Conservation (phyloP, 2,329 filamentous ascomycete genomes). For the Graphiopsis chlorocephala region DNA sequence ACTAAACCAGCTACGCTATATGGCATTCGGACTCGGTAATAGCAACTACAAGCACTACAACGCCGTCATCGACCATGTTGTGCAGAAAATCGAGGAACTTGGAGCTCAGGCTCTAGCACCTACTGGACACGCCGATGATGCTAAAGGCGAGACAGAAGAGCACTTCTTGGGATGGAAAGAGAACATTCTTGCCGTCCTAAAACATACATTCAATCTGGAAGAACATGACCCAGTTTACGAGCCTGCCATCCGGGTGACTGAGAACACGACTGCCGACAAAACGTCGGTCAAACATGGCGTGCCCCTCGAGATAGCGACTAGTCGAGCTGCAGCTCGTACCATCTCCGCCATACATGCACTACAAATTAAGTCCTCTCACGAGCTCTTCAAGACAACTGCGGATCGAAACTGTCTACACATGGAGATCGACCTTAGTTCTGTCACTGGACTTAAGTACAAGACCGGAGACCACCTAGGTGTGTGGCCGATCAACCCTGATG, state of each 20-base stretch:
- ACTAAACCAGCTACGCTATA: slow-evolving; percentile 34
- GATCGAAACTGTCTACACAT: slow-evolving; percentile 43
- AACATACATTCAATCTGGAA: slow-evolving; percentile 32
- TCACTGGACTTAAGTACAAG: slow-evolving; percentile 55
- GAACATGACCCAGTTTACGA: slow-evolving; percentile 37
- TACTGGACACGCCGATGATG: slow-evolving; percentile 41
- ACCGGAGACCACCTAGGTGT: slow-evolving; percentile 48
- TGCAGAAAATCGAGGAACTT: slow-evolving; percentile 31
- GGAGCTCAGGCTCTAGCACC: slow-evolving; percentile 36
- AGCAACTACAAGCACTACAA: slow-evolving; percentile 50
- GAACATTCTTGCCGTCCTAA: slow-evolving; percentile 34
- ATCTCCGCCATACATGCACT: slow-evolving; percentile 35
- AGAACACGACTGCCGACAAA: slow-evolving; percentile 25
- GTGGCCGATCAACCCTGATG: slow-evolving; percentile 50
- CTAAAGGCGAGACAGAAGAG: slow-evolving; percentile 43
- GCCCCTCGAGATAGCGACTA: slow-evolving; percentile 21
- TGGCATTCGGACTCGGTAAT: slow-evolving; percentile 47
- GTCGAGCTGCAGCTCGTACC: slow-evolving; percentile 25
- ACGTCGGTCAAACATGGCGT: slow-evolving; percentile 32
- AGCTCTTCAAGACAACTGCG: slow-evolving; percentile 35
- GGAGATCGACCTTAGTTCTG: slow-evolving; percentile 41
- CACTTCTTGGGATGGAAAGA: slow-evolving; percentile 45
- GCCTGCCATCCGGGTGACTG: slow-evolving; percentile 31
- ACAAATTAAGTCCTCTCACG: slow-evolving; percentile 32
- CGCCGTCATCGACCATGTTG: slow-evolving; percentile 39